Evolutionary conservation across 352 stramenopile genomes (phyloP).

Genomic region (Pythium guiyangense): DNA sequence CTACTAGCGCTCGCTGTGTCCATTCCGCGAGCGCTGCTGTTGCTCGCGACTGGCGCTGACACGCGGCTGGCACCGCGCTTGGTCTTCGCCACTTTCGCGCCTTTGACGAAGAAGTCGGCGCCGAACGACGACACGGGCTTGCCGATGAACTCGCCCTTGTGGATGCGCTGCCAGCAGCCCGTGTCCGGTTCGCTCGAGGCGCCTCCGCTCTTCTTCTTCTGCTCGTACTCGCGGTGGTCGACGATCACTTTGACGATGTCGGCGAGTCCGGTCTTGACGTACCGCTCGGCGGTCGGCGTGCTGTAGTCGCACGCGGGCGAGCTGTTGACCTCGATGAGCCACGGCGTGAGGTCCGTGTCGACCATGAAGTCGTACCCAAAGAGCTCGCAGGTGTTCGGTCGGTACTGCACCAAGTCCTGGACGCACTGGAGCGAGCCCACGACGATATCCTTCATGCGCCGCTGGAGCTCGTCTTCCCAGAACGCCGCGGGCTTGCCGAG

Average conservation of each 20-base stretch:
- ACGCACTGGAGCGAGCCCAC: slow-evolving; percentile 80
- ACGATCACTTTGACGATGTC: slow-evolving; percentile 90
- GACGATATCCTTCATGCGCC: slow-evolving; percentile 87
- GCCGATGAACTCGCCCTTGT: slow-evolving; percentile 56
- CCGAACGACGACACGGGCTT: slow-evolving; percentile 63
- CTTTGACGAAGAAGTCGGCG: slow-evolving; percentile 66
- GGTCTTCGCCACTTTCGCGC: slow-evolving; percentile 37
- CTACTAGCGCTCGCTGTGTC: not conserved
- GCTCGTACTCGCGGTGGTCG: slow-evolving; percentile 72
- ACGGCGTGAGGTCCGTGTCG: slow-evolving; percentile 76
- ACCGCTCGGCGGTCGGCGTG: slow-evolving; percentile 85
- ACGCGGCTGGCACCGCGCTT: slow-evolving; percentile 7
- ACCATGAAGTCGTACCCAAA: slow-evolving; percentile 95
- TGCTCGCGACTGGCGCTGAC: not conserved
- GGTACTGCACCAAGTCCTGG: slow-evolving; percentile 84
- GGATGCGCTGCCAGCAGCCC: slow-evolving; percentile 58
- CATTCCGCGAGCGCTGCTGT: not conserved
- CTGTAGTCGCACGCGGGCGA: slow-evolving; percentile 92
- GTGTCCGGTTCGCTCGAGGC: slow-evolving; percentile 38
- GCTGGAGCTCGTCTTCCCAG: slow-evolving; percentile 53
- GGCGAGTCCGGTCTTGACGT: slow-evolving; percentile 78
- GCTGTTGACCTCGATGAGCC: slow-evolving; percentile 93
- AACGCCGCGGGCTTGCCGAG: slow-evolving; percentile 22
- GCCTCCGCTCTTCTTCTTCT: slow-evolving; percentile 28
- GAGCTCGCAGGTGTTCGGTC: slow-evolving; percentile 89